A percentile compares a stretch with the other conserved stretches of the same genome.
Evolutionary conservation across 2,329 filamentous ascomycete genomes (phyloP).

Genomic region (Cladosporium sp.): DNA sequence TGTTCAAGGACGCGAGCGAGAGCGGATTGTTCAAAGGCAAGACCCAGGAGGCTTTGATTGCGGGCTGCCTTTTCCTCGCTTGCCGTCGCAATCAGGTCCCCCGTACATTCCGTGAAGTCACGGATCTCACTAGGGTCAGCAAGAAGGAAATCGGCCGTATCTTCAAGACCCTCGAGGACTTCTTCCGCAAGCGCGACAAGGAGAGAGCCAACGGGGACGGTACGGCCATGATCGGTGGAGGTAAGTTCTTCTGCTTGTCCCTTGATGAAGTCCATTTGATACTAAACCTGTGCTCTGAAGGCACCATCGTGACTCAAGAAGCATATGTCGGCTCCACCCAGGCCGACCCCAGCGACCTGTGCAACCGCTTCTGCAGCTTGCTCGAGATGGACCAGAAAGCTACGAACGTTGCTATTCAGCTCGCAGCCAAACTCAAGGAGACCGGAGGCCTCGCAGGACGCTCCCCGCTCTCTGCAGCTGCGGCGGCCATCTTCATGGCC

Average conservation of each 20-base stretch:
- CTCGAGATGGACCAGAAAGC: conserved; percentile 70
- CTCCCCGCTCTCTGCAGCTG: conserved; percentile 87
- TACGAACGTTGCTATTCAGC: conserved; percentile 70
- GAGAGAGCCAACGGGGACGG: conserved; percentile 38
- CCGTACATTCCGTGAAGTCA: conserved; percentile 91
- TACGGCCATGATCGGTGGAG: conserved; percentile 34
- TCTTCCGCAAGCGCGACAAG: conserved; percentile 63
- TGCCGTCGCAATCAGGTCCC: conserved; percentile 83
- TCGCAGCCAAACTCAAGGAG: conserved; percentile 70
- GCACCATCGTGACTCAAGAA: conserved; percentile 24
- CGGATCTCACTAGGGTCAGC: conserved; percentile 82
- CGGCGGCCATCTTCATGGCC: conserved; percentile 94
- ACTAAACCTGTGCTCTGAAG: conserved; percentile 18
- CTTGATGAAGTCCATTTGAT: conserved; percentile 7
- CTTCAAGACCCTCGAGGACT: conserved; percentile 88
- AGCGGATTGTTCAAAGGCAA: conserved; percentile 93
- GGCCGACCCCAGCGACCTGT: conserved; percentile 49
- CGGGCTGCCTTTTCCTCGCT: conserved; percentile 94
- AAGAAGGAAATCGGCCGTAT: conserved; percentile 97
- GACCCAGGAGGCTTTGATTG: conserved; percentile 85
- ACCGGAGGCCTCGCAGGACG: conserved; percentile 82
- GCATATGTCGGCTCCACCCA: conserved; percentile 25
- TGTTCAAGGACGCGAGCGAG: conserved; percentile 93
- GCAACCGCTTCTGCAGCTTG: conserved; percentile 81
- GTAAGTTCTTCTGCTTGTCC: conserved; percentile 37